These are phyloP conservation scores for Mycotypha africana DNA, from an alignment of 371 early-diverging fungal genomes.

Conservation along the genomic window DNA sequence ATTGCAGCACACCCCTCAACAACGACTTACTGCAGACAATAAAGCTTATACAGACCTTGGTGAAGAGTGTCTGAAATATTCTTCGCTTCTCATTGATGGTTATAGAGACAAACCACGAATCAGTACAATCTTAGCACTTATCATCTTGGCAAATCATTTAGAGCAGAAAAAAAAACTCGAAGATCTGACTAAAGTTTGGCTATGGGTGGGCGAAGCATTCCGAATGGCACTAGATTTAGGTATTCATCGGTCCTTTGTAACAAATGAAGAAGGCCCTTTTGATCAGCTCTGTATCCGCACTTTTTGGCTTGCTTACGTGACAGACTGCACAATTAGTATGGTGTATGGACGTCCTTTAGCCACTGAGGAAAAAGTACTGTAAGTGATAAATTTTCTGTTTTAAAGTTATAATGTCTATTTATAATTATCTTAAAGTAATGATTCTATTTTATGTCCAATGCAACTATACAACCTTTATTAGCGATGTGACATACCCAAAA, in stretches of 20 bases:
- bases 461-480: slow-evolving; percentile 2
- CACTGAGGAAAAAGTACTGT: slow-evolving; percentile 45
- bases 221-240: slow-evolving; percentile 40
- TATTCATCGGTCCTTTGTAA: slow-evolving; percentile 24
- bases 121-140: slow-evolving; percentile 26
- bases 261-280: slow-evolving; percentile 4
- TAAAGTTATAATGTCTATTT: too few relatives aligned
- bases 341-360: slow-evolving; percentile 34
- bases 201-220: slow-evolving; percentile 35
- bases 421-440: not conserved
- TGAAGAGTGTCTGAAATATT: slow-evolving; percentile 14
- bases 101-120: slow-evolving; percentile 25
- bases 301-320: slow-evolving; percentile 39
- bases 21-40: not conserved
- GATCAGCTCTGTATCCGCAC: slow-evolving; percentile 30
- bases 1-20: slow-evolving; percentile 18
- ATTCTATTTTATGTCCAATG: not conserved
- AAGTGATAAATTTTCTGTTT: slow-evolving; percentile 5
- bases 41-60: slow-evolving; percentile 5
- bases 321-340: slow-evolving; percentile 35
- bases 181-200: slow-evolving; percentile 26
- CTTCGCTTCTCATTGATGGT: slow-evolving; percentile 9
- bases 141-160: slow-evolving; percentile 26
- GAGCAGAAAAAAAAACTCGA: slow-evolving; percentile 21
- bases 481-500: slow-evolving; percentile 22